These are phyloP conservation scores for Melampsora americana DNA, from an alignment of 1,284 basidiomycete genomes.

Conservation along the genomic window DNA sequence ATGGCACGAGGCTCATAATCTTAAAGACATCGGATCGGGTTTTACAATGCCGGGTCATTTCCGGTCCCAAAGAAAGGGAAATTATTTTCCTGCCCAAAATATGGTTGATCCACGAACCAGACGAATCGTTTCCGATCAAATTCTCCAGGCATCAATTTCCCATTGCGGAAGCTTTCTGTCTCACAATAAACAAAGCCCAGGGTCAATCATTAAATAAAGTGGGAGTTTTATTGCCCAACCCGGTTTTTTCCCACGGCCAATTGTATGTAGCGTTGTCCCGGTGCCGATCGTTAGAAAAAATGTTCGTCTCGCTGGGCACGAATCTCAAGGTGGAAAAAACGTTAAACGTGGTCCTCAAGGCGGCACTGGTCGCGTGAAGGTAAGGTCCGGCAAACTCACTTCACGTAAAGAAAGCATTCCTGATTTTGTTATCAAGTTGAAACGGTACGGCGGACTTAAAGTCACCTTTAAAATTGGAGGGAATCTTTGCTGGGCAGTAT, in stretches of 20 bases:
- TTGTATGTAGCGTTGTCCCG: constrained; percentile 57
- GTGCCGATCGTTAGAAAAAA: no score
- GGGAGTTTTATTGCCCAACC: constrained; percentile 53
- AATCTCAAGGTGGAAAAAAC: no score
- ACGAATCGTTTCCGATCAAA: background rate
- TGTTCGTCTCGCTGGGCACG: no score
- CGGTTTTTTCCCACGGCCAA: constrained; percentile 58
- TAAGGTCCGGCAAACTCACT: no score
- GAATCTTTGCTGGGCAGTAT: no score
- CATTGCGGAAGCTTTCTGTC: constrained; percentile 56
- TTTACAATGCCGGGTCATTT: background rate
- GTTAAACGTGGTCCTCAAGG: no score
- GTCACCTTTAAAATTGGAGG: no score
- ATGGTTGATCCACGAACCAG: background rate
- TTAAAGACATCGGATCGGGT: background rate
- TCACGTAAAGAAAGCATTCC: no score
- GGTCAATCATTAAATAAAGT: constrained; percentile 56
- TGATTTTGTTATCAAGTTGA: no score
- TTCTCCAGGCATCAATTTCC: constrained; percentile 56
- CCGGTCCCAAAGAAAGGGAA: background rate
- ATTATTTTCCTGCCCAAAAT: constrained; percentile 10
- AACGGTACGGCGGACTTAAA: no score
- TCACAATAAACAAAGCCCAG: constrained; percentile 58
- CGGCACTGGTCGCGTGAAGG: no score
- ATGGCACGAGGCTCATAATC: constrained; percentile 9